These are phyloP conservation scores for Cytidiella melzeri DNA, from an alignment of 768 basidiomycete species.

Conservation along the genomic window DNA sequence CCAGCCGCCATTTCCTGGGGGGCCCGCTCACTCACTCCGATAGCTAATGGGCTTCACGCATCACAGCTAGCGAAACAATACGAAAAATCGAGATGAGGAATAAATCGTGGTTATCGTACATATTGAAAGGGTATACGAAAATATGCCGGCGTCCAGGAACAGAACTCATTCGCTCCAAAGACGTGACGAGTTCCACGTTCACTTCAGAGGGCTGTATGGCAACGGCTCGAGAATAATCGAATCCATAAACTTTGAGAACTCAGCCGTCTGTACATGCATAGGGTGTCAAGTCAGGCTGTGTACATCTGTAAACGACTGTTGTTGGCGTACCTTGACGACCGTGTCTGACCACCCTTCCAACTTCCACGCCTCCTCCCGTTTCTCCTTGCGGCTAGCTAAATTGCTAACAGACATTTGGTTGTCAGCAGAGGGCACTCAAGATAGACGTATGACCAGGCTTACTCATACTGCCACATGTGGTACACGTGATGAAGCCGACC, in stretches of 20 bases:
- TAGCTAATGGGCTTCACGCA: no score
- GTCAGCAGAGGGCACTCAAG: conserved; percentile 11
- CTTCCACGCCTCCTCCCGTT: conserved; percentile 87
- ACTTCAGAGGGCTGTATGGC: conserved; percentile 82
- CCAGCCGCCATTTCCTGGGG: no score
- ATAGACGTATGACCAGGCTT: conserved; percentile 12
- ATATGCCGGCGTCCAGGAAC: not conserved
- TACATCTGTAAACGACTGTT: not conserved
- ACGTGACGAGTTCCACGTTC: conserved; percentile 10
- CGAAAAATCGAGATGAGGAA: no score
- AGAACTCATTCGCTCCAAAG: no score
- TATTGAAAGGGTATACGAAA: not conserved
- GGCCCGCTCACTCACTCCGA: no score
- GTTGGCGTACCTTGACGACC: conserved; percentile 67
- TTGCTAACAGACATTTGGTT: conserved; percentile 36
- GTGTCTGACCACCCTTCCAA: conserved; percentile 95
- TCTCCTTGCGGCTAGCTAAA: conserved; percentile 76
- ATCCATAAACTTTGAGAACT: conserved; percentile 83
- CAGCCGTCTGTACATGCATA: conserved; percentile 81
- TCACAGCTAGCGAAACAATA: no score
- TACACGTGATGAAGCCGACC: conserved; percentile 85
- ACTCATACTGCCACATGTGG: conserved; percentile 98
- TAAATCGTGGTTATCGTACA: not conserved
- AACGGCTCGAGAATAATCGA: conserved; percentile 76
- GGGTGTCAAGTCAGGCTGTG: not conserved